phyloP scores from a whole-genome alignment of 371 early-diverging fungal genomes.

The Rhizomucor pusillus region DNA sequence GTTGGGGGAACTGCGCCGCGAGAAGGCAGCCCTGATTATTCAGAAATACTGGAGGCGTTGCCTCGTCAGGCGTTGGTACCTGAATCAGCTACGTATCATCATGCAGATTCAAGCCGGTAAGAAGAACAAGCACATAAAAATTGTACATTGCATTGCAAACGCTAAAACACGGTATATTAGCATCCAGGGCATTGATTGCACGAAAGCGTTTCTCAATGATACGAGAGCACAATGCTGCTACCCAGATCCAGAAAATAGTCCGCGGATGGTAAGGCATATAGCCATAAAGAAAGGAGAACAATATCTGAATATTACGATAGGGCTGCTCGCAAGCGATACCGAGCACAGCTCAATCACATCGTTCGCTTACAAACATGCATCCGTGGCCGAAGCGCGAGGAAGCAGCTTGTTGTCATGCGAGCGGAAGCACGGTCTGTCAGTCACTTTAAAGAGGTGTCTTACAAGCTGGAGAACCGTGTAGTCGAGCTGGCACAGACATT shows the following conservation, averaged over 20 bases:
- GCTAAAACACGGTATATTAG: background rate
- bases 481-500: constrained; percentile 85
- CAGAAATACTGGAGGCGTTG: constrained; percentile 75
- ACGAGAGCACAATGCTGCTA: constrained; percentile 66
- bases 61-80: constrained; percentile 58
- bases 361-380: constrained; percentile 80
- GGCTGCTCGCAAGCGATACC: constrained; percentile 60
- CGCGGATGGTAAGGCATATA: constrained; percentile 51
- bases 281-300: too few relatives aligned
- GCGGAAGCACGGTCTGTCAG: constrained; percentile 87
- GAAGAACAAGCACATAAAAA: background rate
- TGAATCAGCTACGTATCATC: constrained; percentile 31
- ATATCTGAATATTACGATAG: too few relatives aligned
- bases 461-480: constrained; percentile 91
- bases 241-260: constrained; percentile 66
- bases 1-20: constrained; percentile 57
- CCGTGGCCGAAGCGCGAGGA: constrained; percentile 73
- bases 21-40: constrained; percentile 72
- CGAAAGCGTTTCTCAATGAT: constrained; percentile 40
- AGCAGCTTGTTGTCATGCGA: constrained; percentile 64
- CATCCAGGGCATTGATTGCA: constrained; percentile 50
- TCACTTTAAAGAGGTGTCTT: constrained; percentile 92
- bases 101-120: constrained; percentile 49
- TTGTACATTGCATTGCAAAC: background rate
- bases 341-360: constrained; percentile 51